phyloP scores from a whole-genome alignment of 495 filamentous ascomycete genomes.

The Amphirosellinia nigrospora region DNA sequence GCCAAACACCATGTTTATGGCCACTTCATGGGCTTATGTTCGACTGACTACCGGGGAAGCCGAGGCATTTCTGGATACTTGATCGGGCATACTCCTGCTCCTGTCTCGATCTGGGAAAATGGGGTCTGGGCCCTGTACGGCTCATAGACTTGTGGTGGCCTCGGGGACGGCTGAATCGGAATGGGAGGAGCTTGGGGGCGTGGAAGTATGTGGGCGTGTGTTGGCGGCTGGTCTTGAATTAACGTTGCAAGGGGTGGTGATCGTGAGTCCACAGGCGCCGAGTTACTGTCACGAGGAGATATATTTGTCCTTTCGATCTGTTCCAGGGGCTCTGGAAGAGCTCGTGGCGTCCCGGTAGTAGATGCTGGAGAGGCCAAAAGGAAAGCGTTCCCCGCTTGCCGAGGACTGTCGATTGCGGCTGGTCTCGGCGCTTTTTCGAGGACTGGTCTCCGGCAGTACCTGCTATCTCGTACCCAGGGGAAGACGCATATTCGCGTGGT shows the following conservation, averaged over 20 bases:
- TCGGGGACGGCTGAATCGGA: conserved; percentile 36
- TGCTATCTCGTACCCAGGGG: conserved; percentile 41
- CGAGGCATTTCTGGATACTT: conserved; percentile 33
- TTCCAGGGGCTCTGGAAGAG: conserved; percentile 38
- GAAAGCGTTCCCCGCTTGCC: conserved; percentile 32
- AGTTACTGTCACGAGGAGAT: conserved; percentile 36
- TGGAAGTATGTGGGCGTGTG: conserved; percentile 35
- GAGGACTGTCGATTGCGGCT: conserved; percentile 37
- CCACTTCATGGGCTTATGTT: conserved; percentile 24
- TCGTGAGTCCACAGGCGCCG: conserved; percentile 33
- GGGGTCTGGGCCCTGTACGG: conserved; percentile 36
- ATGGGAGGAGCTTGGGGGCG: conserved; percentile 33
- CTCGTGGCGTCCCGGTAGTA: conserved; percentile 38
- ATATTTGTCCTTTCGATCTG: conserved; percentile 39
- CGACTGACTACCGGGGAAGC: conserved; percentile 40
- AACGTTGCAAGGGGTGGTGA: conserved; percentile 35
- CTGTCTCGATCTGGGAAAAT: conserved; percentile 42
- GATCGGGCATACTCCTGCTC: conserved; percentile 36
- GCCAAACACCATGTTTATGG: conserved; percentile 1
- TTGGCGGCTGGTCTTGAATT: conserved; percentile 34
- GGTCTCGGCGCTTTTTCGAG: conserved; percentile 34
- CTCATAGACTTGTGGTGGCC: conserved; percentile 35
- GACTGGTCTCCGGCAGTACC: conserved; percentile 33
- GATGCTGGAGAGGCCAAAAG: conserved; percentile 36
- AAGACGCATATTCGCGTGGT: conserved; percentile 39